Conservation (phyloP, 2,329 filamentous ascomycete species). For the Camillea tinctor region DNA sequence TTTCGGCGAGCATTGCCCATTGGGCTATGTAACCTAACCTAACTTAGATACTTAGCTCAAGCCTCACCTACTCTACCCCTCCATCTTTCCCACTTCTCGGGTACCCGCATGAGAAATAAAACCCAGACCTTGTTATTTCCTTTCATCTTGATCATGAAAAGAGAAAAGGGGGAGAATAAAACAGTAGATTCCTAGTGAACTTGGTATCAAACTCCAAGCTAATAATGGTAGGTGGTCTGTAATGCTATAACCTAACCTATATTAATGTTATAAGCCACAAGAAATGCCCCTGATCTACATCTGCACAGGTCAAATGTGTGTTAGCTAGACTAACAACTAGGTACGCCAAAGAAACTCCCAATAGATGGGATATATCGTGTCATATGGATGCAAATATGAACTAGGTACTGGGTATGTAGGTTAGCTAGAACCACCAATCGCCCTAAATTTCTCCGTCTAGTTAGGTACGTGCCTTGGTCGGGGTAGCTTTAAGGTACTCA, state of each 20-base stretch:
- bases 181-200: background rate
- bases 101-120: background rate
- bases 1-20: constrained; percentile 19
- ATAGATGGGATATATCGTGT: no score
- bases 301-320: no score
- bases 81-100: background rate
- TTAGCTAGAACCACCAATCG: constrained; percentile 21
- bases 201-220: background rate
- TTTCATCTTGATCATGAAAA: background rate
- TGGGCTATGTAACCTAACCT: no score
- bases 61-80: background rate
- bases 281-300: no score
- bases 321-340: no score
- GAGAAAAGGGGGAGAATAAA: background rate
- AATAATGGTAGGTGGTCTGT: no score
- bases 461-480: constrained; percentile 4
- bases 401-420: no score
- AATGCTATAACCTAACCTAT: no score
- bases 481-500: constrained; percentile 13
- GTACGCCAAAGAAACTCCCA: no score
- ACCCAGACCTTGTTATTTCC: background rate
- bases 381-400: no score
- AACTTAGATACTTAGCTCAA: background rate
- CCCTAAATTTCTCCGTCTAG: constrained; percentile 39
- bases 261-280: no score